Conservation (phyloP, 208 protist species). For the Novymonas esmeraldas region DNA sequence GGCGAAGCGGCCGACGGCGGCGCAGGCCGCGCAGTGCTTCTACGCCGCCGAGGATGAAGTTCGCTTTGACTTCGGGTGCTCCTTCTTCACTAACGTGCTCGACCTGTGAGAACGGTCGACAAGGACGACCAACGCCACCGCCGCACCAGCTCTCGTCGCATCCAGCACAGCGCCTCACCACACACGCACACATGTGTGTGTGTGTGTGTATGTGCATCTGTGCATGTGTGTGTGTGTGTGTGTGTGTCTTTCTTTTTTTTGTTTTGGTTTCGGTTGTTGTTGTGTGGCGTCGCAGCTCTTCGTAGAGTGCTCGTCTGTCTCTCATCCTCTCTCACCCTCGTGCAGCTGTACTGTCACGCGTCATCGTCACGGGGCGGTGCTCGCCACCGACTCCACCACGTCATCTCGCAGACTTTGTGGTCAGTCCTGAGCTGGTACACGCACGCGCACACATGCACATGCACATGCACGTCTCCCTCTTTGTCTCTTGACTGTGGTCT, state of each 20-base stretch:
- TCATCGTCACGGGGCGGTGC: not conserved
- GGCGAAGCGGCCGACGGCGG: slow-evolving; percentile 65
- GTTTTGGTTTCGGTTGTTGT: no score
- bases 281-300: not conserved
- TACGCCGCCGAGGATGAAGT: slow-evolving; percentile 41
- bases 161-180: not conserved
- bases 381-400: not conserved
- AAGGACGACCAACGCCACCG: no score
- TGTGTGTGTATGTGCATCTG: not conserved
- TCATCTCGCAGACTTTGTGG: not conserved
- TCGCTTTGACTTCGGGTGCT: slow-evolving; percentile 52
- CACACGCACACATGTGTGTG: not conserved
- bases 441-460: not conserved
- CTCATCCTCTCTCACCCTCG: no score
- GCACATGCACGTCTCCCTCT: not conserved
- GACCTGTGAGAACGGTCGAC: slow-evolving; percentile 43
- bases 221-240: slow-evolving; percentile 2
- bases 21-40: slow-evolving; percentile 64
- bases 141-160: not conserved
- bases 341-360: no score
- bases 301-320: no score
- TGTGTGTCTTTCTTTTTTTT: not conserved
- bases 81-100: slow-evolving; percentile 79
- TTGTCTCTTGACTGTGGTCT: no score
- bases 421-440: not conserved